Conservation (phyloP, 192 early-diverging fungal genomes). For the Entrophospora sp. region DNA sequence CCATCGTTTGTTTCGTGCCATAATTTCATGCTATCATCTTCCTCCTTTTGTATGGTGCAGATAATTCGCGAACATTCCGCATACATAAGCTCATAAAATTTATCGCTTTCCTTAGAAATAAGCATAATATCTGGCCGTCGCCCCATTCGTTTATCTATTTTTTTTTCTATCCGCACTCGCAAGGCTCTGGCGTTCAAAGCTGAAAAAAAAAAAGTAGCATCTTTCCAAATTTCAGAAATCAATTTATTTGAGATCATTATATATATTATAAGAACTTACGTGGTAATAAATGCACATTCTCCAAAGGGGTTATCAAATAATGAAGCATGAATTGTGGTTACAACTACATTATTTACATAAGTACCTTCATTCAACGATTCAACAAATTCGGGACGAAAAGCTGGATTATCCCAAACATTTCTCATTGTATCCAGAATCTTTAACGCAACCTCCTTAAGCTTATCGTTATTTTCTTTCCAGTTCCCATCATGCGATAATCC, state of each 20-base stretch:
- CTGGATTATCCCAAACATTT: not conserved
- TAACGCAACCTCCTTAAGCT: not conserved
- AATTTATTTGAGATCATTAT: not conserved
- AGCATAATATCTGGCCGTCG: slow-evolving; percentile 5
- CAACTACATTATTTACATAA: slow-evolving; percentile 1
- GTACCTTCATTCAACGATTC: not conserved
- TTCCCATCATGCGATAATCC: not conserved
- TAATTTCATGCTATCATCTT: not conserved
- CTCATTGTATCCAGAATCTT: not conserved
- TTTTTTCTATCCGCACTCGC: not conserved
- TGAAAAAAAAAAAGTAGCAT: not conserved
- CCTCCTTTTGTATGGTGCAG: not conserved
- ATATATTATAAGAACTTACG: not conserved
- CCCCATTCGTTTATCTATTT: not conserved
- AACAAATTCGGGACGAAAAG: slow-evolving; percentile 1
- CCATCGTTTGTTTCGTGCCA: not conserved
- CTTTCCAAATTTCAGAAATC: not conserved
- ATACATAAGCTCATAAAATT: slow-evolving; percentile 11
- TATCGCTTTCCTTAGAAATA: not conserved
- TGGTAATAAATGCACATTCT: slow-evolving; percentile 9
- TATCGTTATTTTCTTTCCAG: not conserved
- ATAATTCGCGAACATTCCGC: not conserved
- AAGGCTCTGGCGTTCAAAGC: not conserved
- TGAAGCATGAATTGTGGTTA: not conserved
- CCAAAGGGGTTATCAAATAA: slow-evolving; percentile 11